Conservation (phyloP, 176 grass and related monocot species). For the Lolium multiflorum region DNA sequence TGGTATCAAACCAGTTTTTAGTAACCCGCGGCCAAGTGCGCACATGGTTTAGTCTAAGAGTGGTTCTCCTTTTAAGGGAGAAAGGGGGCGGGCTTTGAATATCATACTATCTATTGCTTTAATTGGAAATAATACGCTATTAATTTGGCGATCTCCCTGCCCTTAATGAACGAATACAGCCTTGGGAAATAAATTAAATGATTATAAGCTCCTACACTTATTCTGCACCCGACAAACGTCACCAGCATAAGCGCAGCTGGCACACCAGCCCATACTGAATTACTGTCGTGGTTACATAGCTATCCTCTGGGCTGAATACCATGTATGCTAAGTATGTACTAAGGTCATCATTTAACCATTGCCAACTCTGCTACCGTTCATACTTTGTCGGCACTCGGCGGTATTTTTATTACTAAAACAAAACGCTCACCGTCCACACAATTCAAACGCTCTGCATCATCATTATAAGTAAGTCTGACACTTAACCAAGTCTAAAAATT, state of each 20-base stretch:
- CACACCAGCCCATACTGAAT: not conserved
- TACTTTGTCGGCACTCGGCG: not conserved
- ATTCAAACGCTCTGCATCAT: not conserved
- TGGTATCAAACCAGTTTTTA: not conserved
- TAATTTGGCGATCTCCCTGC: not conserved
- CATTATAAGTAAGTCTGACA: not conserved
- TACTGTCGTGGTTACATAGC: conserved; percentile 7
- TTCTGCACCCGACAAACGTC: not conserved
- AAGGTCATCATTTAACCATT: not conserved
- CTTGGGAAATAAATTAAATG: not conserved
- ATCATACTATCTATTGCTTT: not conserved
- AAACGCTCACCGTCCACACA: not conserved
- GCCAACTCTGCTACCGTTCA: not conserved
- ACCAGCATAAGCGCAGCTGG: not conserved
- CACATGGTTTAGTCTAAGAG: not conserved
- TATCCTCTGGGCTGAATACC: not conserved
- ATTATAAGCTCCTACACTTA: not conserved
- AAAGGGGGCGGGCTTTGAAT: not conserved
- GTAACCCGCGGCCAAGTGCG: not conserved
- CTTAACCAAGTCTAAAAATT: not conserved
- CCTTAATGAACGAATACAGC: not conserved
- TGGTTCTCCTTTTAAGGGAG: not conserved
- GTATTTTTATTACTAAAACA: not conserved
- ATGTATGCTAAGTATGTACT: not conserved
- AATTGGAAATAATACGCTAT: not conserved